Conservation (phyloP, 2,329 filamentous ascomycete species). For the Elsinoe batatas region DNA sequence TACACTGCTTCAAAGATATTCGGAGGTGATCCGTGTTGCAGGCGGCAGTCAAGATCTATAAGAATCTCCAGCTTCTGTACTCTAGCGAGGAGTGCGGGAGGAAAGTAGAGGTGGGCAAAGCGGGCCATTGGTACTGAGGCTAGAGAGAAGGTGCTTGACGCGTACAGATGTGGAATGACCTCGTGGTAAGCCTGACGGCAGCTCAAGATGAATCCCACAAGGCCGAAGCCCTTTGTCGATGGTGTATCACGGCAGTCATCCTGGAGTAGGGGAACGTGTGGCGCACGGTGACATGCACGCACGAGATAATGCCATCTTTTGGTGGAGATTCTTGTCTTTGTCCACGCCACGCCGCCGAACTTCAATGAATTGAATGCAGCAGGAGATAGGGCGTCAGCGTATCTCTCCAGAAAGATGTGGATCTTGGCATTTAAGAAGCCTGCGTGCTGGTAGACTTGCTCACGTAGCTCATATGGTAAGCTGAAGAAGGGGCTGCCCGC, state of each 20-base stretch:
- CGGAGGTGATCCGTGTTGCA: background rate
- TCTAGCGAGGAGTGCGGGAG: background rate
- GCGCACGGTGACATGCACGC: background rate
- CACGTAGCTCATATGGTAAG: background rate
- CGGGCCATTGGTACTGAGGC: background rate
- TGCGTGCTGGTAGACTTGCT: background rate
- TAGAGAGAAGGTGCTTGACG: background rate
- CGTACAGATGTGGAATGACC: background rate
- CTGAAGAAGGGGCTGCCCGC: background rate
- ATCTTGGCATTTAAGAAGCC: background rate
- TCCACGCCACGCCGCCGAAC: too few species aligned
- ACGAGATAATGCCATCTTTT: background rate
- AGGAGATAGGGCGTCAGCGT: background rate
- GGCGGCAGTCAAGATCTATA: background rate
- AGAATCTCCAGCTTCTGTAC: background rate
- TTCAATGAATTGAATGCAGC: background rate
- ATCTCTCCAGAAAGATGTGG: background rate
- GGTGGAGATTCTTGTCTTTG: background rate
- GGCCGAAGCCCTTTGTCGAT: background rate
- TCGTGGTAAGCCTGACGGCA: background rate
- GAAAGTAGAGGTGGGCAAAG: background rate
- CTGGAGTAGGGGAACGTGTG: background rate
- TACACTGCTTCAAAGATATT: background rate
- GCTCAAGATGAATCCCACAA: background rate
- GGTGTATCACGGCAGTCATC: background rate